Conservation (phyloP, 805 yeast genomes). For the Monosporozyma aerobia region DNA sequence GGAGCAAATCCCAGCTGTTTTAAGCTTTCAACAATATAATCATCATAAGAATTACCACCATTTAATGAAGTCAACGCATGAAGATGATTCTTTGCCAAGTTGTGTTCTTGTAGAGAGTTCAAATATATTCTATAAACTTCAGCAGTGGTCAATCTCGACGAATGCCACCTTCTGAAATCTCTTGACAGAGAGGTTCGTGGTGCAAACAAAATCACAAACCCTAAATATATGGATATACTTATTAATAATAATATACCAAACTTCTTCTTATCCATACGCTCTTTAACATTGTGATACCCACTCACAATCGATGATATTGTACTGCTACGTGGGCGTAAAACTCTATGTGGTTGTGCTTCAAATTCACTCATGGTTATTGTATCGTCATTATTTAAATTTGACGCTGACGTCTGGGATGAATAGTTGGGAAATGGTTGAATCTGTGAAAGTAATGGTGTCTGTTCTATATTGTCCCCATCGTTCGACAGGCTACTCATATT, state of each 20-base stretch:
- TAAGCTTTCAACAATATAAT: conserved; percentile 42
- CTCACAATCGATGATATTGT: conserved; percentile 25
- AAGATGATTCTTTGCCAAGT: conserved; percentile 28
- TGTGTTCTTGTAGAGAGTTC: conserved; percentile 31
- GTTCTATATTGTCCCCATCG: not conserved
- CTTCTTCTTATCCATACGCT: conserved; percentile 25
- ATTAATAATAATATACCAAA: conserved; percentile 18
- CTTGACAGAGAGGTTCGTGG: conserved; percentile 79
- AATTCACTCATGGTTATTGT: not conserved
- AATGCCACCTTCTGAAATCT: conserved; percentile 70
- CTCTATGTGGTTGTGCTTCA: not conserved
- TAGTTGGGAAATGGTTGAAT: not conserved
- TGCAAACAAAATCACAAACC: conserved; percentile 60
- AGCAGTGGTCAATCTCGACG: conserved; percentile 50
- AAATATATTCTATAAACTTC: conserved; percentile 62
- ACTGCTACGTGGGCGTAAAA: conserved; percentile 20
- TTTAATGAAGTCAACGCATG: conserved; percentile 11
- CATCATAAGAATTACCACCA: conserved; percentile 32
- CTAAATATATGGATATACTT: conserved; percentile 27
- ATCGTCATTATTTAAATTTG: not conserved
- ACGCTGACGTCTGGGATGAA: not conserved
- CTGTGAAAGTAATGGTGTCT: not conserved
- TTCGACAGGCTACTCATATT: not conserved
- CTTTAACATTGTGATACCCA: conserved; percentile 20
- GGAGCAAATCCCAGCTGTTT: conserved; percentile 44